Conservation (phyloP, 2,329 filamentous ascomycete genomes). For the Monosporascus cannonballus region DNA sequence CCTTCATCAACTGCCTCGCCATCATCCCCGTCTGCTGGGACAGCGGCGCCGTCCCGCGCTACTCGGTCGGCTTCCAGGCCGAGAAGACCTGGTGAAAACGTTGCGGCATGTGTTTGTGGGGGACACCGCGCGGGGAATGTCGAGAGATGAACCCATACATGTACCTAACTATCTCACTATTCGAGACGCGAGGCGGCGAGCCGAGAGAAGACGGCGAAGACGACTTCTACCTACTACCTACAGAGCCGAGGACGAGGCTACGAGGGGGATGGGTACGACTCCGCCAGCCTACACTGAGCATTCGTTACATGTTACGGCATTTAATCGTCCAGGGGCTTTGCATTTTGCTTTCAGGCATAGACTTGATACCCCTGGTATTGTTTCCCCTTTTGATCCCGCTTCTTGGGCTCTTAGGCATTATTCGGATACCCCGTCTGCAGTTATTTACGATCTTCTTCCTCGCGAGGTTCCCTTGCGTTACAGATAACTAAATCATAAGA, state of each 20-base stretch:
- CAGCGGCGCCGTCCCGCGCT: constrained; percentile 52
- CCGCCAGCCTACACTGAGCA: too few species aligned
- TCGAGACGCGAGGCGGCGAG: too few species aligned
- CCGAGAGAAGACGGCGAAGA: too few species aligned
- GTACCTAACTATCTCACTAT: too few species aligned
- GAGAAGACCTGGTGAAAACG: constrained; percentile 30
- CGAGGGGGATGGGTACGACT: too few species aligned
- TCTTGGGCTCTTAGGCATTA: neutral
- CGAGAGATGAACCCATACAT: neutral
- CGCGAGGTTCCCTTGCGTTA: too few species aligned
- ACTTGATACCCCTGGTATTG: neutral
- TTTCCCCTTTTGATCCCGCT: neutral
- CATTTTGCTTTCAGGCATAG: neutral
- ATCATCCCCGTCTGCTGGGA: constrained; percentile 76
- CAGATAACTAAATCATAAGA: too few species aligned
- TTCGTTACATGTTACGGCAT: too few species aligned
- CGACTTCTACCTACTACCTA: too few species aligned
- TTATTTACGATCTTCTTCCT: too few species aligned
- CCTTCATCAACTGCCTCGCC: constrained; percentile 77
- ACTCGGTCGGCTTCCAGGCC: constrained; percentile 77
- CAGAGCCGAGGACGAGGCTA: too few species aligned
- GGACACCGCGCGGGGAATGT: neutral
- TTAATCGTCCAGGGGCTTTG: neutral
- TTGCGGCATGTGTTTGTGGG: neutral
- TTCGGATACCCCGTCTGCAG: neutral